A percentile compares a stretch with the other conserved stretches of the same genome.
Conservation (phyloP, 2,329 filamentous ascomycete species). For the Cephalotrichum gorgonifer region DNA sequence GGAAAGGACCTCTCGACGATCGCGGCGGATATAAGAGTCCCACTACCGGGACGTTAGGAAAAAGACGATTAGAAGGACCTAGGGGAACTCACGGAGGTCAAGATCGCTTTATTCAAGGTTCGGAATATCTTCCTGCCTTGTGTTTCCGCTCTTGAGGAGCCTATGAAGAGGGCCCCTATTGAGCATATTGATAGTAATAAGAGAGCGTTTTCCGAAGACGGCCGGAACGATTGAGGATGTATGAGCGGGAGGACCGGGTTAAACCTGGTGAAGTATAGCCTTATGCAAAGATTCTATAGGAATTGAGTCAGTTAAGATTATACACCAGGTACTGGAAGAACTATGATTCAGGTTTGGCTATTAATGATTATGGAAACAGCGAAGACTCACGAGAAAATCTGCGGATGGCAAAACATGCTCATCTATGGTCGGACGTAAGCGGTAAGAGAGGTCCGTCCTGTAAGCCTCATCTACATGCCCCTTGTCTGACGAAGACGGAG, state of each 20-base stretch:
- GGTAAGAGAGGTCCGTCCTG: conserved; percentile 5
- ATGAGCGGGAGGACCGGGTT: conserved; percentile 12
- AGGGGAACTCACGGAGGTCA: not conserved
- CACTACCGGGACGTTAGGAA: not conserved
- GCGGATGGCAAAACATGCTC: conserved; percentile 9
- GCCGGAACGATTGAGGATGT: conserved; percentile 10
- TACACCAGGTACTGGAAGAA: not conserved
- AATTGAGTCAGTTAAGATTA: not conserved
- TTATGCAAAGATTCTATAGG: conserved; percentile 12
- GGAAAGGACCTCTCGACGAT: not conserved
- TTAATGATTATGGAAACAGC: not conserved
- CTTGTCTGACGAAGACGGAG: not conserved
- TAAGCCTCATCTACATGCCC: conserved; percentile 7
- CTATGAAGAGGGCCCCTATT: conserved; percentile 22
- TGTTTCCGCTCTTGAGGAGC: conserved; percentile 16
- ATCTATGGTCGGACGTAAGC: conserved; percentile 4
- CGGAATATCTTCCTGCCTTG: not conserved
- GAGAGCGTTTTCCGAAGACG: conserved; percentile 16
- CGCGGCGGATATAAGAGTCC: not conserved
- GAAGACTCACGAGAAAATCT: conserved; percentile 9
- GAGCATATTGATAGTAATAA: conserved; percentile 25
- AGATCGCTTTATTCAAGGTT: not conserved
- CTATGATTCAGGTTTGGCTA: not conserved
- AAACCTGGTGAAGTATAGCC: conserved; percentile 12
- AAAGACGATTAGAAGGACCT: not conserved